Percentiles rank a stretch among this genome's conserved stretches.
These are phyloP conservation scores for Diaporthe aspalathi DNA, from an alignment of 2,329 filamentous ascomycete species.

Conservation along the genomic window DNA sequence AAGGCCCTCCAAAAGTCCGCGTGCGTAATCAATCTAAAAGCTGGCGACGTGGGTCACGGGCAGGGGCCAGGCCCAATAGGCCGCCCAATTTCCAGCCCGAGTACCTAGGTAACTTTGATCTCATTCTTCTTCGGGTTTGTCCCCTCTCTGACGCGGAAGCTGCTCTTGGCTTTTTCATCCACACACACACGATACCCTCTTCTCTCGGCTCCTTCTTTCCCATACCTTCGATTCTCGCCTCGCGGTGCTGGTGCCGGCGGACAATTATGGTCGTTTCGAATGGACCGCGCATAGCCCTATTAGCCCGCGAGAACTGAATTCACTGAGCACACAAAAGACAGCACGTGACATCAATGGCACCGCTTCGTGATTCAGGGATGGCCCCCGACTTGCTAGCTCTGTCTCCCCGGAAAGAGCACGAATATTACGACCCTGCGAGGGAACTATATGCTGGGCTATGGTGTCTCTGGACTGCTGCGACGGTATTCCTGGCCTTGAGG, in stretches of 20 bases:
- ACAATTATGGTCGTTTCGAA: neutral
- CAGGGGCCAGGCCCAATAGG: constrained; percentile 6
- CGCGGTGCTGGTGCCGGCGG: constrained; percentile 29
- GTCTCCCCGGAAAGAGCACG: constrained; percentile 21
- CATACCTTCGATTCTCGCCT: constrained; percentile 8
- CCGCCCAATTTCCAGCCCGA: constrained; percentile 7
- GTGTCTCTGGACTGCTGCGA: constrained; percentile 48
- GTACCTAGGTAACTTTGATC: too few species aligned
- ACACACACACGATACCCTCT: neutral
- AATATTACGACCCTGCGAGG: constrained; percentile 36
- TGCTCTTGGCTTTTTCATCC: neutral
- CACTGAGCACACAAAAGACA: too few species aligned
- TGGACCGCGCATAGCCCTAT: neutral
- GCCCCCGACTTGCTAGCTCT: neutral
- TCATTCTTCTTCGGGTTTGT: neutral
- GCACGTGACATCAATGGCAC: constrained; percentile 28
- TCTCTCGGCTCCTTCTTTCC: neutral
- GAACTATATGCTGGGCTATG: constrained; percentile 50
- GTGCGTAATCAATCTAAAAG: constrained; percentile 18
- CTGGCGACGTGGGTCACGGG: neutral
- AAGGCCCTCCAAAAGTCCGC: neutral
- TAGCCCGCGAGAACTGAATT: neutral
- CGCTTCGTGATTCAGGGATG: constrained; percentile 34
- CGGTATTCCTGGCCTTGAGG: constrained; percentile 47
- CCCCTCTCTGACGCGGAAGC: neutral